Base-by-base conservation (phyloP, 805 yeast genomes). In the Cyberlindnera xishuangbannaensis region DNA sequence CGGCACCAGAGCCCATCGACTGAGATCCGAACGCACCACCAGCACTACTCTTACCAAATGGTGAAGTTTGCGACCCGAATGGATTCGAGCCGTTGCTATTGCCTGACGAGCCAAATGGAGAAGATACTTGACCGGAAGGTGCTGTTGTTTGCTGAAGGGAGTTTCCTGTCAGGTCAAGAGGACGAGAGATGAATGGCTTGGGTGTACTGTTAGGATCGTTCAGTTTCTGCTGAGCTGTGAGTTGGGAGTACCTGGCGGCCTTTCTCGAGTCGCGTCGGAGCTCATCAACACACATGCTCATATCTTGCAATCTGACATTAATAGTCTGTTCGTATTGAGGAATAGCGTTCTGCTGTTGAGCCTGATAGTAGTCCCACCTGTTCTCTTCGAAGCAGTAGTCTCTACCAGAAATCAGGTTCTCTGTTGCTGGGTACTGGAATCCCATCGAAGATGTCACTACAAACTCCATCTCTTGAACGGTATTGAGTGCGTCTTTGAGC, bases 191-290 rank as follows among this genome's bases (percentile, higher is more conserved):
- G 30, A 63, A 65, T 0, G 59, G 56, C 20, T 57, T 56, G 7
- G 49, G 42, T 4, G 49, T 32, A 5, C 43, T 49, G 26, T 28
- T 46, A 33, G 43, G 58, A 21, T 47, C 59, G 24, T 48, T 53
- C n/a, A 38, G 31, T 16, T 55, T 30, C 25, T 56, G 47, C 27
- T 53, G 52, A 2, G 70, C 64, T 5, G 71, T 58, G 15, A 64
- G 43, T 39, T 78, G 82, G n/a, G 69, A 50, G 49, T 67, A 77
- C 30, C 82, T 60, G 1, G 78, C 80, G 6, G 79, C 82, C 44
- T 66, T 63, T 15, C 58, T 56, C 3, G 71, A 50, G 35, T 72
- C 69, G 1, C 51, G 53, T 8, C 47, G 48, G 4, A 76, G 30
- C 27, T 57, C 62, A 1, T 53, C 36, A 1, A 67, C 37, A 39